Conservation (phyloP, 2,329 filamentous ascomycete species). For the Trichoderma sp. region DNA sequence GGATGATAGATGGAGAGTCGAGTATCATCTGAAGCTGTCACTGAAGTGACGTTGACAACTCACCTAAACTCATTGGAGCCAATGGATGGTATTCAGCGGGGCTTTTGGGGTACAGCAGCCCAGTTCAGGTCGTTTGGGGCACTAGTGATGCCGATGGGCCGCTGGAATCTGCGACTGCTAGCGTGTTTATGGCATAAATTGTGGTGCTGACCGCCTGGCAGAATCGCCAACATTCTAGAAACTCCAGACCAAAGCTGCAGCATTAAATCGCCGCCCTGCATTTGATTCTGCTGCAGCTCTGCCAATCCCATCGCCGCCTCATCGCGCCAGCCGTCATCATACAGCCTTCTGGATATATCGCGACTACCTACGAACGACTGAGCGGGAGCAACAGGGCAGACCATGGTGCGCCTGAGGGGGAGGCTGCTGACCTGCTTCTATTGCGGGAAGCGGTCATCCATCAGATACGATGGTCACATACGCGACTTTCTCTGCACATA, state of each 20-base stretch:
- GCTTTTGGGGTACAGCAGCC: background rate
- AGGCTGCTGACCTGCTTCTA: constrained; percentile 74
- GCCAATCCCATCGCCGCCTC: constrained; percentile 1
- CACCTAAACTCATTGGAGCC: background rate
- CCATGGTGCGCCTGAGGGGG: constrained; percentile 48
- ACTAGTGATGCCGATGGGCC: constrained; percentile 17
- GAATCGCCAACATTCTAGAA: constrained; percentile 33
- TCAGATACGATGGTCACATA: constrained; percentile 57
- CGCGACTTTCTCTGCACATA: constrained; percentile 71
- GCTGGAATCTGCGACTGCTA: constrained; percentile 8
- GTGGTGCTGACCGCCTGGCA: constrained; percentile 37
- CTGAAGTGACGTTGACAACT: constrained; percentile 25
- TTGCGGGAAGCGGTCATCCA: constrained; percentile 69
- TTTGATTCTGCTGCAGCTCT: background rate
- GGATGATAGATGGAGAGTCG: background rate
- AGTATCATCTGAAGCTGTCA: background rate
- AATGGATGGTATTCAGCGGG: background rate
- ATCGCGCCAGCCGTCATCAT: background rate
- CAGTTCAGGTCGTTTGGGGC: background rate
- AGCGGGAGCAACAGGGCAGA: background rate
- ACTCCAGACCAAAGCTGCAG: background rate
- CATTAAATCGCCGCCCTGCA: background rate
- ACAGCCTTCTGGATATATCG: background rate
- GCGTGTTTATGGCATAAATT: background rate
- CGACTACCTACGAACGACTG: background rate